A percentile compares a stretch with the other conserved stretches of the same genome.
Conservation (phyloP, 1,139 yeast species). For the Suhomyces atakaporum region DNA sequence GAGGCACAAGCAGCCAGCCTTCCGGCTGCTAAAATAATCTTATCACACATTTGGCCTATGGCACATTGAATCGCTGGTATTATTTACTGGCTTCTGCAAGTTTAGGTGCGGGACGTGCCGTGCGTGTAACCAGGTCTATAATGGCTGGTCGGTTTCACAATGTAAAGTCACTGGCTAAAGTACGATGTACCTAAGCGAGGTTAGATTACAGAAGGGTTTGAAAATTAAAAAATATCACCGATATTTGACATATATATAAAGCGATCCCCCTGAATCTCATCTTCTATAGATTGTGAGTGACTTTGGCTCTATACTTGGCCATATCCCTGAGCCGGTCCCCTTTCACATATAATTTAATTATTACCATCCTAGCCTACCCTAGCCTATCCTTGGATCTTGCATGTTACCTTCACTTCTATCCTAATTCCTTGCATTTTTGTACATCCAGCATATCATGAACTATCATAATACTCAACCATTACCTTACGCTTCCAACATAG, state of each 20-base stretch:
- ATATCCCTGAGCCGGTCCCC: slow-evolving; percentile 5
- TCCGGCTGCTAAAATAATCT: slow-evolving; percentile 3
- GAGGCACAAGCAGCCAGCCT: slow-evolving; percentile 1
- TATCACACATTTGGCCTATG: not conserved
- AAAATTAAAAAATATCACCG: slow-evolving; percentile 5
- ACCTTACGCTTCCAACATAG: slow-evolving; percentile 21
- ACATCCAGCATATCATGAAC: slow-evolving; percentile 7
- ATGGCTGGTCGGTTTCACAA: slow-evolving; percentile 10
- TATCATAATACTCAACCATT: slow-evolving; percentile 29
- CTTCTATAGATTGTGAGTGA: not conserved
- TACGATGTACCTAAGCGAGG: slow-evolving; percentile 10
- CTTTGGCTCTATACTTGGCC: slow-evolving; percentile 2
- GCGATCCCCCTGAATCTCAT: slow-evolving; percentile 2
- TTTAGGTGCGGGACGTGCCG: slow-evolving; percentile 1
- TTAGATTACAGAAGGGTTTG: slow-evolving; percentile 3
- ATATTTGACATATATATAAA: slow-evolving; percentile 2
- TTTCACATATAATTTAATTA: not conserved
- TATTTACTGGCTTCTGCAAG: slow-evolving; percentile 3
- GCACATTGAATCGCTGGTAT: slow-evolving; percentile 1
- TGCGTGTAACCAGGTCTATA: slow-evolving; percentile 6
- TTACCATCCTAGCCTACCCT: slow-evolving; percentile 10
- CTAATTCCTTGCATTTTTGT: slow-evolving; percentile 2
- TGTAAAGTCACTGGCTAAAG: slow-evolving; percentile 8
- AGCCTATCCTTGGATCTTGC: slow-evolving; percentile 11
- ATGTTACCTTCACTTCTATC: slow-evolving; percentile 8